Base-by-base conservation (phyloP, 805 yeast species). In the Debaryomyces hansenii region DNA sequence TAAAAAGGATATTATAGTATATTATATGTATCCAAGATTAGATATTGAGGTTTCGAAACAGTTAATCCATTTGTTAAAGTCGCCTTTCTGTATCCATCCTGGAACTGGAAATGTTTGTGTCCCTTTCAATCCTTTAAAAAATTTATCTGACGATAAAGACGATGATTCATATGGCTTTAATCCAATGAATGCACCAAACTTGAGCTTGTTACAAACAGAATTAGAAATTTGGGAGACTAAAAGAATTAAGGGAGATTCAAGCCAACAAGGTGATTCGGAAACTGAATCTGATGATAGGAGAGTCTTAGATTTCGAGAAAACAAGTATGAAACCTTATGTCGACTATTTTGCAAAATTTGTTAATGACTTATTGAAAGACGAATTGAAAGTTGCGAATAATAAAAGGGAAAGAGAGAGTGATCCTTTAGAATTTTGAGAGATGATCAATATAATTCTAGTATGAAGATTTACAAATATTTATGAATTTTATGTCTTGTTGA, bases 41-140 rank as follows among this genome's bases (percentile, higher is more conserved):
- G 99, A 94, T 79, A 83, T 87, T 41, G 96, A 91, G 65, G 99
- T 94, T 31, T 87, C 98, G 6, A 79, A 85, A 54, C 94, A 87
- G 63, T 75, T 91, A 59, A 89, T 84, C 68, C 99, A 94, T 72
- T 83, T 94, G 67, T 78, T 94, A 57, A 94, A 94, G 63, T 87
- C 97, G 1, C 99, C 99, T 14, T 94, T 94, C 64, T 92, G 98
- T 71, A 84, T 94, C 37, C 99, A 94, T 64, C 99, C 99, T 1
- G 84, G 90, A 2, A 94, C 99, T 0, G 97, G 97, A 6, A 86
- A 88, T 57, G 87, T 94, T 3, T 94, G 98, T 79, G 96, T 94
- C 6, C 97, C 98, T 0, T 85, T 81, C 52, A 82, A 80, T 55
- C 83, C 84, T 0, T 46, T 51, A 4, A 60, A 68, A 34, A 72